Conservation (phyloP, 495 filamentous ascomycete species). For the Usnea hakonensis region DNA sequence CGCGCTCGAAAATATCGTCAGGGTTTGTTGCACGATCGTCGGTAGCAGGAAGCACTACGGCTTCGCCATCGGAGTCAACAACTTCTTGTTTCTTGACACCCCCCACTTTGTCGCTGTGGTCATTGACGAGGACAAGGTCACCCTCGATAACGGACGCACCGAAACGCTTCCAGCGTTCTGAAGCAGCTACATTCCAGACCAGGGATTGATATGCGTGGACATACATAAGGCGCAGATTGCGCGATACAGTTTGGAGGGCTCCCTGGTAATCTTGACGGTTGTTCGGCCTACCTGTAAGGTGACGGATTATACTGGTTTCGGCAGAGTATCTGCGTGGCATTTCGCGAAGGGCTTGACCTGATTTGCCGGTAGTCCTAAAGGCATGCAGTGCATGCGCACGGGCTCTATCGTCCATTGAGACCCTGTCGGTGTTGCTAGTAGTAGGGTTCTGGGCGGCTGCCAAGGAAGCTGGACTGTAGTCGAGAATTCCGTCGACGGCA, state of each 20-base stretch:
- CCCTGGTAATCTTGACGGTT: constrained; percentile 60
- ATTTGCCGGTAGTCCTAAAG: constrained; percentile 54
- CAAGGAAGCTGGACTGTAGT: constrained; percentile 49
- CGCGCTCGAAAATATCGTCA: constrained; percentile 60
- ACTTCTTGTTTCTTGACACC: constrained; percentile 25
- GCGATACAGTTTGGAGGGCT: constrained; percentile 65
- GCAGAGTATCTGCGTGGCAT: constrained; percentile 79
- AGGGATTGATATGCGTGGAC: constrained; percentile 92
- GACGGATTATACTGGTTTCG: constrained; percentile 67
- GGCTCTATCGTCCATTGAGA: constrained; percentile 62
- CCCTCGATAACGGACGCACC: constrained; percentile 69
- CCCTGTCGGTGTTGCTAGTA: constrained; percentile 28
- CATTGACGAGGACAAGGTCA: constrained; percentile 69
- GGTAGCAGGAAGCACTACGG: constrained; percentile 51
- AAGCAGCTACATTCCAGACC: constrained; percentile 82
- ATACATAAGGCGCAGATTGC: constrained; percentile 84
- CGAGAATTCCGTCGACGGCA: constrained; percentile 65
- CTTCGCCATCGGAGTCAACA: constrained; percentile 63
- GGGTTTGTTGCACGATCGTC: constrained; percentile 47
- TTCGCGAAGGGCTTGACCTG: constrained; percentile 49
- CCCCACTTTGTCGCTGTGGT: constrained; percentile 42
- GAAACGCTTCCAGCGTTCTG: constrained; percentile 67
- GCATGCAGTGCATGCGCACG: constrained; percentile 68
- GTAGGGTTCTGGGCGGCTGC: constrained; percentile 32
- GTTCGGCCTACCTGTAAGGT: constrained; percentile 43